A percentile compares a stretch with the other conserved stretches of the same genome.
These are phyloP conservation scores for Schwanniomyces sp. DNA, from an alignment of 805 yeast species.

Conservation along the genomic window DNA sequence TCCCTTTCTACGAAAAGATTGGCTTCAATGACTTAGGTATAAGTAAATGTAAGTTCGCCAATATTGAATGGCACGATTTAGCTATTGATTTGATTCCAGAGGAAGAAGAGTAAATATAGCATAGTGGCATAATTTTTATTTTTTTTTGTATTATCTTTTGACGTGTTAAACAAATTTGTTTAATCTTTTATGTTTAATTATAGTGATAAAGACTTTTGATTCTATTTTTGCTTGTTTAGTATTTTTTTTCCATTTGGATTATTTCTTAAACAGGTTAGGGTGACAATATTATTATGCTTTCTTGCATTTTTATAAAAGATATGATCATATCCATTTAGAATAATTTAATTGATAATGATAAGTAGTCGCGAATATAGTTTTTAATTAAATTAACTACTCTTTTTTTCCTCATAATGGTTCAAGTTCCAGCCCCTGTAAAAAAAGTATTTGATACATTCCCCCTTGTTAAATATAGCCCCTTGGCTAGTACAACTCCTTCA, in stretches of 20 bases:
- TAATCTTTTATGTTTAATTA: not conserved
- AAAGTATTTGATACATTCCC: slow-evolving; percentile 55
- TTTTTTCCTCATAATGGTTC: slow-evolving; percentile 11
- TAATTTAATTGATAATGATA: not conserved
- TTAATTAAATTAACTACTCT: not conserved
- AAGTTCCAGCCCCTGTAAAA: slow-evolving; percentile 44
- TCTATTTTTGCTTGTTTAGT: not conserved
- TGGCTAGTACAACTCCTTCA: slow-evolving; percentile 14
- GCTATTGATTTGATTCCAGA: slow-evolving; percentile 44
- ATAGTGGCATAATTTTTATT: not conserved
- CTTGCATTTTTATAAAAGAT: not conserved
- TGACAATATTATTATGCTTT: not conserved
- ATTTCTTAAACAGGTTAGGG: not conserved
- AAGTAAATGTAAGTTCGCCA: slow-evolving; percentile 59
- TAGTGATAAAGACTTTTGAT: not conserved
- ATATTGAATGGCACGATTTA: slow-evolving; percentile 62
- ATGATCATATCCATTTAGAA: not conserved
- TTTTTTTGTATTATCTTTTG: not conserved
- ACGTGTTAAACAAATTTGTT: not conserved
- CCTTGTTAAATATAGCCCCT: slow-evolving; percentile 39
- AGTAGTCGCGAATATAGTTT: not conserved
- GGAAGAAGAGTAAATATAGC: slow-evolving; percentile 31
- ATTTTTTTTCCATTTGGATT: not conserved
- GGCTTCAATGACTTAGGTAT: slow-evolving; percentile 76
- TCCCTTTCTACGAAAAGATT: slow-evolving; percentile 76